phyloP scores from a whole-genome alignment of 768 basidiomycete genomes.

The Podaxis sp. region DNA sequence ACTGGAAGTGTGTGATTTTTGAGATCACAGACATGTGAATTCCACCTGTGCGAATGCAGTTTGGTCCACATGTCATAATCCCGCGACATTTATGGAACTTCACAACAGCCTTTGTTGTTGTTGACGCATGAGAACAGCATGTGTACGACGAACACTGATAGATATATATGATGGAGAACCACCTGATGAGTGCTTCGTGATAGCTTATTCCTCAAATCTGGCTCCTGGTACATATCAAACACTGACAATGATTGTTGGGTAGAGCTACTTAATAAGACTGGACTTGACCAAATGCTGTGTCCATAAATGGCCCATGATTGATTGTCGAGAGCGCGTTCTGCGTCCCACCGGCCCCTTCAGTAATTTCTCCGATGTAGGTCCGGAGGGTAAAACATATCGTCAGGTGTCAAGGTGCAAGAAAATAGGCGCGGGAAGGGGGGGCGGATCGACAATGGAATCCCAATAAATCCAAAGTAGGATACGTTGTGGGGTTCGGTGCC shows the following conservation, averaged over 20 bases:
- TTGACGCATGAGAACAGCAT: too few species aligned
- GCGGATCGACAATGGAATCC: not conserved
- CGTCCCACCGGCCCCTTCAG: not conserved
- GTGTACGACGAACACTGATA: not conserved
- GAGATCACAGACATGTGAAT: too few species aligned
- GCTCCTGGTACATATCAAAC: too few species aligned
- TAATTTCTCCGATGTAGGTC: not conserved
- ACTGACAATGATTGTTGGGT: too few species aligned
- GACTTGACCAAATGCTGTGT: too few species aligned
- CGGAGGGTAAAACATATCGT: not conserved
- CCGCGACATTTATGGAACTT: not conserved
- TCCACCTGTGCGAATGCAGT: too few species aligned
- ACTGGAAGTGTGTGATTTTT: too few species aligned
- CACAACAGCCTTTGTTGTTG: not conserved
- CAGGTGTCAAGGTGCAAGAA: not conserved
- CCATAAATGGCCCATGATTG: too few species aligned
- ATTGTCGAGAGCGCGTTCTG: too few species aligned
- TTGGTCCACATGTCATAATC: too few species aligned
- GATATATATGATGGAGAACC: not conserved
- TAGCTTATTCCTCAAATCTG: not conserved
- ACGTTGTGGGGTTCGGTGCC: conserved; percentile 2
- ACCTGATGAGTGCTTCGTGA: not conserved
- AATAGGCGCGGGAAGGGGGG: not conserved
- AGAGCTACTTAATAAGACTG: too few species aligned
- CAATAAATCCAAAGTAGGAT: conserved; percentile 8